Conservation (phyloP, 352 stramenopile species). For the Pythium chondricola region DNA sequence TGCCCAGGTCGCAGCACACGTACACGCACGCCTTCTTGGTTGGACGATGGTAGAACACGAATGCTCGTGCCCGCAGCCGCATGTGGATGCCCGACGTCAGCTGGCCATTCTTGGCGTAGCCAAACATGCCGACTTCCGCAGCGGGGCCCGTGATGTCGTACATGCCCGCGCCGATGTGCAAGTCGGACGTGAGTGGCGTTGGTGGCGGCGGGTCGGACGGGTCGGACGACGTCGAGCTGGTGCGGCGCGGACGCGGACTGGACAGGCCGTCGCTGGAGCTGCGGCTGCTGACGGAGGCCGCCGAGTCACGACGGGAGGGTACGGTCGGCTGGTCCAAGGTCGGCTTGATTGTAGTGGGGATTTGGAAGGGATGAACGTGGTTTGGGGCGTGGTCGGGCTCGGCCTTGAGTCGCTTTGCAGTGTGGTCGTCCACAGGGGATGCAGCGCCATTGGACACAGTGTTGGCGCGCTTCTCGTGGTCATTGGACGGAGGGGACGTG, state of each 20-base stretch:
- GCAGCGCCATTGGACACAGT: too few species aligned
- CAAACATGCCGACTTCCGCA: conserved; percentile 84
- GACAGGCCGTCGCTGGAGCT: not conserved
- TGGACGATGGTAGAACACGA: conserved; percentile 51
- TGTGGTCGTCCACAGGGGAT: not conserved
- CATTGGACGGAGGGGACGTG: too few species aligned
- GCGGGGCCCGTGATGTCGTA: conserved; percentile 83
- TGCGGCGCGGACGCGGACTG: conserved; percentile 2
- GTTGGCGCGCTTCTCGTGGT: too few species aligned
- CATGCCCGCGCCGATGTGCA: conserved; percentile 68
- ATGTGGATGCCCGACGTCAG: conserved; percentile 82
- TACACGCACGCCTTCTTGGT: conserved; percentile 53
- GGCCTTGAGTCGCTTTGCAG: not conserved
- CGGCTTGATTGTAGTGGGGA: not conserved
- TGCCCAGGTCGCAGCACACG: conserved; percentile 85
- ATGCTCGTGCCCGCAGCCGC: conserved; percentile 75
- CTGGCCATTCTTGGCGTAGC: conserved; percentile 78
- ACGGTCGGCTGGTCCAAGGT: not conserved
- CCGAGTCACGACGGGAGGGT: not conserved
- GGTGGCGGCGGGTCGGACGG: conserved; percentile 8
- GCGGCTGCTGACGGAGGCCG: not conserved
- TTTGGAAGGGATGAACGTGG: not conserved
- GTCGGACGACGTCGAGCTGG: conserved; percentile 14
- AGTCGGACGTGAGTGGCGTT: conserved; percentile 11
- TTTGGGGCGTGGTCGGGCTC: conserved; percentile 2